phyloP scores from a whole-genome alignment of 352 stramenopile species.

The Pythium coloratum region DNA sequence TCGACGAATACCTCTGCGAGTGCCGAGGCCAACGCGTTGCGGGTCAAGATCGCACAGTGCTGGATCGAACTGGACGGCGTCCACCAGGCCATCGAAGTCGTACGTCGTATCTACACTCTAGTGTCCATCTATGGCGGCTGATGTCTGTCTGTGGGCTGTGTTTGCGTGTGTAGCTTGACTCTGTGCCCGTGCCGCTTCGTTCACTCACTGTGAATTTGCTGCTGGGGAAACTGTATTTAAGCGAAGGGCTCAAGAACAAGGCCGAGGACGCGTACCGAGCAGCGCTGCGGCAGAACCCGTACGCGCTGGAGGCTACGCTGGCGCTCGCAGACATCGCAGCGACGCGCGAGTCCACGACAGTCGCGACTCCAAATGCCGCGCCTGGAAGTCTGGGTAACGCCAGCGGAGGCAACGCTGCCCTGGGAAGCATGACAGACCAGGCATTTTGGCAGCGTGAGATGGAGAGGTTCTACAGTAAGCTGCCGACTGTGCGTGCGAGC shows the following conservation, averaged over 20 bases:
- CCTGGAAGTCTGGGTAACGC: conserved; percentile 22
- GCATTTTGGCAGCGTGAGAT: conserved; percentile 41
- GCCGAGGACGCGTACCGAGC: conserved; percentile 59
- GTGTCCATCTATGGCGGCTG: conserved; percentile 2
- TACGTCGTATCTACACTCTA: conserved; percentile 25
- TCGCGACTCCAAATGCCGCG: conserved; percentile 5
- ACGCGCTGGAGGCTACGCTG: conserved; percentile 78
- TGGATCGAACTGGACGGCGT: conserved; percentile 56
- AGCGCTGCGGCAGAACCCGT: conserved; percentile 67
- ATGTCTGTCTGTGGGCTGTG: neutral
- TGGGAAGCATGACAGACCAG: conserved; percentile 19
- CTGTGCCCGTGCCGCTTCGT: conserved; percentile 37
- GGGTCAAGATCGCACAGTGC: conserved; percentile 71
- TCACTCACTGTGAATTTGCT: conserved; percentile 65
- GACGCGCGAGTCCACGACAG: conserved; percentile 37
- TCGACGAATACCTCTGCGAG: conserved; percentile 12
- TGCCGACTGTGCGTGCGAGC: conserved; percentile 13
- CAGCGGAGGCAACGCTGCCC: conserved; percentile 17
- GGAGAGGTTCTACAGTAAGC: conserved; percentile 45
- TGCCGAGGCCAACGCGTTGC: conserved; percentile 29
- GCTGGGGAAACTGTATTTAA: conserved; percentile 61
- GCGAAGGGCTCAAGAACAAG: conserved; percentile 59
- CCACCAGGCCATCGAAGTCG: conserved; percentile 65
- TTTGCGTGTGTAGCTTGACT: conserved; percentile 43
- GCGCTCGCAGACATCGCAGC: conserved; percentile 57